These are phyloP conservation scores for Trametes cinnabarina DNA, from an alignment of 768 basidiomycete species.

Conservation along the genomic window DNA sequence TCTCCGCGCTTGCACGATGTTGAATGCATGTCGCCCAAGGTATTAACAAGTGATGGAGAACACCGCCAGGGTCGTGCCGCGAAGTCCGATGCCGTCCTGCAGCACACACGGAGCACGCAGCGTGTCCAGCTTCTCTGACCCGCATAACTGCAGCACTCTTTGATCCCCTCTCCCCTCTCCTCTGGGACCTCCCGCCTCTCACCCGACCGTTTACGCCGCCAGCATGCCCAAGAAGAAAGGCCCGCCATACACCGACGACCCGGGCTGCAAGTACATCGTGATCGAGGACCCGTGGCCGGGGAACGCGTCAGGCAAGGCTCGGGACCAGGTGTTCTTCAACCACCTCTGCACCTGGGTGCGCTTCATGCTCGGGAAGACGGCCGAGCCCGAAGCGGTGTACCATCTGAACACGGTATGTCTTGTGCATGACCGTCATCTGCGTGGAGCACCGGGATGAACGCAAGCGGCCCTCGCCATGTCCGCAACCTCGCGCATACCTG, in stretches of 20 bases:
- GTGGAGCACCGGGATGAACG: not conserved
- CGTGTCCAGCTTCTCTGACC: not conserved
- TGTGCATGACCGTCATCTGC: not conserved
- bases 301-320: conserved; percentile 12
- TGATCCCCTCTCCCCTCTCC: not conserved
- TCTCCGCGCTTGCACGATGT: no score
- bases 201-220: not conserved
- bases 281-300: conserved; percentile 29
- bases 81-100: not conserved
- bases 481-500: not conserved
- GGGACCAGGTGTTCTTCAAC: conserved; percentile 20
- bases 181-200: not conserved
- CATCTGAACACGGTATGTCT: conserved; percentile 25
- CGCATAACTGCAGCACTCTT: not conserved
- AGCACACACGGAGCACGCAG: not conserved
- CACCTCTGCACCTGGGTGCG: conserved; percentile 25
- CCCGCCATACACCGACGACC: conserved; percentile 28
- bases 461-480: not conserved
- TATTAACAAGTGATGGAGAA: not conserved
- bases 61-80: not conserved
- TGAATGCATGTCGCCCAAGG: not conserved
- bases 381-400: conserved; percentile 17
- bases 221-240: conserved; percentile 21
- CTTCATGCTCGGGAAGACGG: conserved; percentile 21
- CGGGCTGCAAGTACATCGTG: conserved; percentile 28